Conservation (phyloP, 2,329 filamentous ascomycete species). For the Cytospora paraplurivora region DNA sequence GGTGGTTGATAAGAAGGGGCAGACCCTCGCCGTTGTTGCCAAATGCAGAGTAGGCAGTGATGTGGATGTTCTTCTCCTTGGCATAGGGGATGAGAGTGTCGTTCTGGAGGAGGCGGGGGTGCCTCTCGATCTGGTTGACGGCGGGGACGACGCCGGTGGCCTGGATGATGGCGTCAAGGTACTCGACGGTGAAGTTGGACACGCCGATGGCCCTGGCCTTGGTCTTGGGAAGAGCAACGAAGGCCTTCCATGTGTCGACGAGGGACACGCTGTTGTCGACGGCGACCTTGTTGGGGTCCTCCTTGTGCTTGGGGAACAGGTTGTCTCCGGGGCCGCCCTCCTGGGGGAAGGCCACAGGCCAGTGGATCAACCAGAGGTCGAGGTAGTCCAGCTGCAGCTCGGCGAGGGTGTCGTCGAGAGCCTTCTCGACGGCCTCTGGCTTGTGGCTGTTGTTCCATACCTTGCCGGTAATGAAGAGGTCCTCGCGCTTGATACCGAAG, state of each 20-base stretch:
- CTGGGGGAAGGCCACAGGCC: conserved; percentile 53
- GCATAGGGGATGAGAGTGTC: conserved; percentile 62
- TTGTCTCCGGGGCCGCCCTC: conserved; percentile 37
- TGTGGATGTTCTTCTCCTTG: conserved; percentile 64
- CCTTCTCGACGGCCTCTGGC: conserved; percentile 59
- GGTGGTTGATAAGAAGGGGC: conserved; percentile 60
- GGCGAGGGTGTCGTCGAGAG: conserved; percentile 57
- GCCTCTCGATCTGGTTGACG: conserved; percentile 70
- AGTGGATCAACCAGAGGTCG: conserved; percentile 66
- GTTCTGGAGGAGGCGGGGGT: conserved; percentile 61
- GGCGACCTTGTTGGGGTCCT: conserved; percentile 40
- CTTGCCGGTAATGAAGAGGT: conserved; percentile 69
- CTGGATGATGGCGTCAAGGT: conserved; percentile 57
- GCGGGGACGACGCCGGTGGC: conserved; percentile 60
- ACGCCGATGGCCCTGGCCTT: conserved; percentile 71
- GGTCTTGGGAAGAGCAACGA: conserved; percentile 50
- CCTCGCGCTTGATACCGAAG: conserved; percentile 54
- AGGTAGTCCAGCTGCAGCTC: conserved; percentile 60
- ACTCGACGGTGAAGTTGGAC: conserved; percentile 70
- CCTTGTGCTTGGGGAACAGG: conserved; percentile 47
- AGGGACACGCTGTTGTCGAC: conserved; percentile 49
- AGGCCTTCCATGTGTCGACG: conserved; percentile 48
- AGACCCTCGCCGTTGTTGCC: conserved; percentile 48
- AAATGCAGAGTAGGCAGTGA: conserved; percentile 65
- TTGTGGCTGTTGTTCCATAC: conserved; percentile 66